Conservation (phyloP, 805 yeast genomes). For the Ogataea methanolica region DNA sequence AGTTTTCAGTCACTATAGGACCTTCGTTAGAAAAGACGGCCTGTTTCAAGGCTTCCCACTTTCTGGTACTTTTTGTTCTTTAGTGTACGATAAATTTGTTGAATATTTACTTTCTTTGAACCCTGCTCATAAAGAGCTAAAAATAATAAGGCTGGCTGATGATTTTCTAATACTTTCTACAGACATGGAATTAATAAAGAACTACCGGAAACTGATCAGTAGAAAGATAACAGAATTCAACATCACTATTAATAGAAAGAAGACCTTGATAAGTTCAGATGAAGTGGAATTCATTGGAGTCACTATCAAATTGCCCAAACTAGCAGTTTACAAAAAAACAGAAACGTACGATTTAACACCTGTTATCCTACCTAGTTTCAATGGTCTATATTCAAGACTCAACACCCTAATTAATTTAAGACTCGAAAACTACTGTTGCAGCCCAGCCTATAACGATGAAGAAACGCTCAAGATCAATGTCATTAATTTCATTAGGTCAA, state of each 20-base stretch:
- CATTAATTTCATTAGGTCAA: slow-evolving; percentile 10
- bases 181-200: slow-evolving; percentile 25
- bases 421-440: slow-evolving; percentile 27
- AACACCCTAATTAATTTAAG: slow-evolving; percentile 28
- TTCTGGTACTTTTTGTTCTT: slow-evolving; percentile 70
- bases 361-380: slow-evolving; percentile 10
- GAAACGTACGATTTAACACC: slow-evolving; percentile 15
- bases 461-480: slow-evolving; percentile 20
- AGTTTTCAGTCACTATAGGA: slow-evolving; percentile 32
- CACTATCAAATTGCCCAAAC: slow-evolving; percentile 27
- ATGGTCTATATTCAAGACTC: slow-evolving; percentile 22
- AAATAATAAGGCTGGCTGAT: slow-evolving; percentile 69
- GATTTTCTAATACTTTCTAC: slow-evolving; percentile 75
- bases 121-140: background rate
- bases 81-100: slow-evolving; percentile 63
- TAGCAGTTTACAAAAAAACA: slow-evolving; percentile 34
- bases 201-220: slow-evolving; percentile 26
- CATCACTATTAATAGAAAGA: slow-evolving; percentile 36
- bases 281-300: slow-evolving; percentile 39
- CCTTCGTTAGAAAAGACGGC: slow-evolving; percentile 55
- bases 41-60: slow-evolving; percentile 81
- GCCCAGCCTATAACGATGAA: slow-evolving; percentile 17
- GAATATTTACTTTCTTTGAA: slow-evolving; percentile 26
- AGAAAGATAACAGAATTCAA: slow-evolving; percentile 40
- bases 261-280: slow-evolving; percentile 25